A percentile compares a stretch with the other conserved stretches of the same genome.
Evolutionary conservation across 257 asterid genomes (phyloP).

Genomic region (Vinca minor): DNA sequence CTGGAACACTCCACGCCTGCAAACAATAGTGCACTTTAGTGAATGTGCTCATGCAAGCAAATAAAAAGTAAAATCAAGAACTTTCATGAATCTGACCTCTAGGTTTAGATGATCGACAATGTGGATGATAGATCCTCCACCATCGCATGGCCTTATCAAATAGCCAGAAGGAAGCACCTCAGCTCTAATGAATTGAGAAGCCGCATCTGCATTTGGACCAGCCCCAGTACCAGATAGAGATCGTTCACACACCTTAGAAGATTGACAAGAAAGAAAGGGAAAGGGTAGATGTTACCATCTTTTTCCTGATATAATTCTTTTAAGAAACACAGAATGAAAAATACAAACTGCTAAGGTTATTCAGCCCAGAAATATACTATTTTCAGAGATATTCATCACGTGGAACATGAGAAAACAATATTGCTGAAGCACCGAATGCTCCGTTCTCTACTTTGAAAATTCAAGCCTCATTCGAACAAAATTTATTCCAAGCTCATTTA

Average conservation of each 20-base stretch:
- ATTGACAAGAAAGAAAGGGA: conserved; percentile 8
- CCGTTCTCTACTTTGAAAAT: not conserved
- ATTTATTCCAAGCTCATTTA: not conserved
- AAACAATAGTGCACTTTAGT: conserved; percentile 6
- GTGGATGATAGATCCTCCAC: conserved; percentile 96
- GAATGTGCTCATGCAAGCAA: conserved; percentile 1
- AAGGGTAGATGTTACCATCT: conserved; percentile 3
- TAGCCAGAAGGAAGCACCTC: conserved; percentile 92
- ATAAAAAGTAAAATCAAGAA: not conserved
- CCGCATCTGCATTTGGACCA: conserved; percentile 58
- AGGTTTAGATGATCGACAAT: conserved; percentile 87
- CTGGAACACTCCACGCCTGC: conserved; percentile 97
- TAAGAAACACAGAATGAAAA: not conserved
- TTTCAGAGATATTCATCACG: not conserved
- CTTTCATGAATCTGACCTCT: conserved; percentile 36
- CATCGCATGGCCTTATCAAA: conserved; percentile 84
- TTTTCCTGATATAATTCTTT: not conserved
- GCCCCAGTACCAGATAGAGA: conserved; percentile 93
- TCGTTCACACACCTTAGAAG: conserved; percentile 72
- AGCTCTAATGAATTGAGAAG: conserved; percentile 82
- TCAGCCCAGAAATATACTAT: not conserved
- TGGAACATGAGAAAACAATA: not conserved
- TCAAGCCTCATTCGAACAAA: not conserved
- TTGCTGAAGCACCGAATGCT: not conserved
- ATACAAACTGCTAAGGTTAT: not conserved